Percentiles rank a stretch among this genome's conserved stretches.
These are phyloP conservation scores for Nepenthes alata DNA, from an alignment of 179 eudicot species.

Conservation along the genomic window DNA sequence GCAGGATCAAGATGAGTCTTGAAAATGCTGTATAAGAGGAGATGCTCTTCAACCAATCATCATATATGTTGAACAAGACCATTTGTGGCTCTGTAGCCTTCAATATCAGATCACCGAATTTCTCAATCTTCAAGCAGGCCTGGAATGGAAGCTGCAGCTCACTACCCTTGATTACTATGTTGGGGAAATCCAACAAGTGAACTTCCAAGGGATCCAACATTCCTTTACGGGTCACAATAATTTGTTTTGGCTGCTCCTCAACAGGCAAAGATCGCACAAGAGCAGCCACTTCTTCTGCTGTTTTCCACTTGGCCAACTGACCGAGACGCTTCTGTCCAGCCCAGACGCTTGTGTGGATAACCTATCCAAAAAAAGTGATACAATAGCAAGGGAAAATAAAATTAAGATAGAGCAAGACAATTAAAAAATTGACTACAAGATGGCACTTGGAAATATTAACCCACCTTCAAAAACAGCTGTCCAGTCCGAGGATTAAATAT, in stretches of 20 bases:
- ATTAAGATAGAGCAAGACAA: background rate
- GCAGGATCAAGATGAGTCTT: conserved; percentile 79
- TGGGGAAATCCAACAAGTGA: conserved; percentile 92
- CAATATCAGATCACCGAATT: conserved; percentile 91
- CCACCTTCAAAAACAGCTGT: conserved; percentile 87
- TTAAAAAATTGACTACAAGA: background rate
- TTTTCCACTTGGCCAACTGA: conserved; percentile 97
- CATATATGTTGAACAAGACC: conserved; percentile 97
- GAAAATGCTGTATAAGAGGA: conserved; percentile 99
- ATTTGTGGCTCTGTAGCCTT: conserved; percentile 97
- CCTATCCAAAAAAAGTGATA: conserved; percentile 32
- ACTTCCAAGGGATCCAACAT: conserved; percentile 97
- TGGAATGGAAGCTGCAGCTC: conserved; percentile 98
- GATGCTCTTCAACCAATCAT: conserved; percentile 96
- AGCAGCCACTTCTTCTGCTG: conserved; percentile 98
- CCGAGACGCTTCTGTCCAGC: conserved; percentile 99
- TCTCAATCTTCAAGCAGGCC: conserved; percentile 97
- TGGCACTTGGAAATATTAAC: conserved; percentile 3
- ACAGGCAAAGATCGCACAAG: conserved; percentile 95
- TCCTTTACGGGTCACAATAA: conserved; percentile 85
- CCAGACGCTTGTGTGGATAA: conserved; percentile 98
- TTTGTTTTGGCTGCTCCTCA: conserved; percentile 96
- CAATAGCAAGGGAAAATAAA: background rate
- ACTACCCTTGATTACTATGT: conserved; percentile 98
- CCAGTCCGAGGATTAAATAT: conserved; percentile 96